Evolutionary conservation across 1,139 yeast genomes (phyloP).

Genomic region (Zygosaccharomyces sapae): DNA sequence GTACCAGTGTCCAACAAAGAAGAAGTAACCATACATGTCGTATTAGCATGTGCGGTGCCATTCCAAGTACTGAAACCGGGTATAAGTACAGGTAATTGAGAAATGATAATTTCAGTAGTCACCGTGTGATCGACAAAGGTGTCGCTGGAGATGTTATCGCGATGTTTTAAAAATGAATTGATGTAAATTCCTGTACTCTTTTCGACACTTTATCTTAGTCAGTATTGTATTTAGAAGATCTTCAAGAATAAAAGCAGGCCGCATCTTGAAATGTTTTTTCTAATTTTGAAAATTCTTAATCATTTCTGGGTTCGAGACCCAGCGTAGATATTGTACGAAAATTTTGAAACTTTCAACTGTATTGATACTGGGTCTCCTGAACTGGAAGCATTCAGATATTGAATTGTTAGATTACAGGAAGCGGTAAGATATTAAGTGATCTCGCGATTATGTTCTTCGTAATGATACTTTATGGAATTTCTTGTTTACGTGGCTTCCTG

Average conservation of each 20-base stretch:
- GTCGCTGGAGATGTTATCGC: neutral
- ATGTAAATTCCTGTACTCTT: neutral
- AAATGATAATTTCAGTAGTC: neutral
- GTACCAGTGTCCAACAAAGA: neutral
- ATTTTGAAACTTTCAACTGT: too few relatives aligned
- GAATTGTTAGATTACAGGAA: too few relatives aligned
- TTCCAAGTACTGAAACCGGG: conserved; percentile 3
- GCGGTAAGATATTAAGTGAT: too few relatives aligned
- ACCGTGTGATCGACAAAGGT: neutral
- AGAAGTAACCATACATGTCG: conserved; percentile 6
- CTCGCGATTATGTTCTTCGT: too few relatives aligned
- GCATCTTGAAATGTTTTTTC: neutral
- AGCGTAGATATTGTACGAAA: too few relatives aligned
- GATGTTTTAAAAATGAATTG: neutral
- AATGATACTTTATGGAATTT: too few relatives aligned
- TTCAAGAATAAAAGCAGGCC: neutral
- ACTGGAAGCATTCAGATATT: too few relatives aligned
- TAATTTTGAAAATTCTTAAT: neutral
- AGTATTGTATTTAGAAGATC: neutral
- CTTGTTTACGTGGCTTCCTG: too few relatives aligned
- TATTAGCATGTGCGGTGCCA: neutral
- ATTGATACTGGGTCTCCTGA: too few relatives aligned
- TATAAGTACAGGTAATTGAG: neutral
- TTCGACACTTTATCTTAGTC: neutral
- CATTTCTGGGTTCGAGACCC: neutral